These are phyloP conservation scores for Alternaria brassicicola DNA, from an alignment of 2,329 filamentous ascomycete species.

Conservation along the genomic window DNA sequence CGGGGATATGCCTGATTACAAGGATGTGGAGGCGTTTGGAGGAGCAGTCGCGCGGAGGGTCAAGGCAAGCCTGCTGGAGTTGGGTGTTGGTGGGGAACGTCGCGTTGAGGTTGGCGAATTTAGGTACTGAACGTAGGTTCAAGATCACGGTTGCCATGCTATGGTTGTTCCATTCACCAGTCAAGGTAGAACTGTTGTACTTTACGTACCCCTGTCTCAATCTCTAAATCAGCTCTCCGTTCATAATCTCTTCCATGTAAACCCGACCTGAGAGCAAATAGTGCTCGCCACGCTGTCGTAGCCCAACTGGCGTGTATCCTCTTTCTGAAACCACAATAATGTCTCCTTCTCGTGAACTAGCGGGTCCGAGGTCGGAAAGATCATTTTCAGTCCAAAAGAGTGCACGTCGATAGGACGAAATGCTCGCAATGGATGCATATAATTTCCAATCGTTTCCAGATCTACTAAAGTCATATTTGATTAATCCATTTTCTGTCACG, in stretches of 20 bases:
- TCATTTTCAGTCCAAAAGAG: background rate
- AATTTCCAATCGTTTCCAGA: background rate
- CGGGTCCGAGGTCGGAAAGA: background rate
- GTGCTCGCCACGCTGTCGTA: background rate
- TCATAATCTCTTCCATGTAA: background rate
- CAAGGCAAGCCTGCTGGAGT: background rate
- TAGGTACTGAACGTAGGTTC: background rate
- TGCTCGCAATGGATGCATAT: background rate
- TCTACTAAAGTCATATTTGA: rapidly evolving
- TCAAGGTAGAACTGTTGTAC: background rate
- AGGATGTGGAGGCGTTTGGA: background rate
- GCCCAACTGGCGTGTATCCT: background rate
- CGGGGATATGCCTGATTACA: background rate
- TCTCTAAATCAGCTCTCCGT: background rate
- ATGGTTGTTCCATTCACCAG: too few species aligned
- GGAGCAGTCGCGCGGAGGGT: background rate
- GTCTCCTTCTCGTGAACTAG: background rate
- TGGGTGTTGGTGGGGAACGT: background rate
- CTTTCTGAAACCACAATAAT: background rate
- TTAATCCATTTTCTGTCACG: background rate
- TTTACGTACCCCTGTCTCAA: background rate
- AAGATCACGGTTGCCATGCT: too few species aligned
- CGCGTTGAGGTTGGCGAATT: background rate
- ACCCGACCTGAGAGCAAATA: background rate
- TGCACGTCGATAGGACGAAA: background rate